Percentiles rank a stretch among this genome's conserved stretches.
phyloP scores from a whole-genome alignment of 164 flowering plant genomes.

The Amborella trichopoda region DNA sequence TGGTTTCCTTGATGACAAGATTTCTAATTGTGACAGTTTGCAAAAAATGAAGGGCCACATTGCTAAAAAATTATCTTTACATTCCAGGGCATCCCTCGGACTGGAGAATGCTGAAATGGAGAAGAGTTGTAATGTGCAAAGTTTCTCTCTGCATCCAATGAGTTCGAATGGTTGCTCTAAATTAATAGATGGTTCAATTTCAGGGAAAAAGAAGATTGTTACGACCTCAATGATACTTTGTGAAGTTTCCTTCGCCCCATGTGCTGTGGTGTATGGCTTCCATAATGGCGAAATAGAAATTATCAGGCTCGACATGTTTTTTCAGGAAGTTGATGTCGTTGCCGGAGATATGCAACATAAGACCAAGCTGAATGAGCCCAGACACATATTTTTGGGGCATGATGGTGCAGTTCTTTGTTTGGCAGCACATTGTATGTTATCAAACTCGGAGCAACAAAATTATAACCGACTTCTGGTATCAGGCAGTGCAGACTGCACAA shows the following conservation, averaged over 20 bases:
- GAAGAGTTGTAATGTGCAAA: no score
- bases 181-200: constrained; percentile 8
- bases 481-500: constrained; percentile 83
- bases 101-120: no score
- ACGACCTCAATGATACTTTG: constrained; percentile 85
- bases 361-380: constrained; percentile 17
- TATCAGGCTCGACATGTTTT: constrained; percentile 31
- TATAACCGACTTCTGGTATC: constrained; percentile 45
- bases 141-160: no score
- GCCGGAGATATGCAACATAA: constrained; percentile 14
- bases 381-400: constrained; percentile 52
- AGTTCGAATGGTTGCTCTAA: constrained; percentile 7
- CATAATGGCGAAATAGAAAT: constrained; percentile 71
- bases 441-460: constrained; percentile 17
- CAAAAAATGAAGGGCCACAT: no score
- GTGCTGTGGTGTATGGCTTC: constrained; percentile 75
- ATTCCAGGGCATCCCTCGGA: no score
- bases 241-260: constrained; percentile 40
- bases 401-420: constrained; percentile 77
- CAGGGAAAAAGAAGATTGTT: constrained; percentile 23
- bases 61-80: no score
- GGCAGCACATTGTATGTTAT: constrained; percentile 60
- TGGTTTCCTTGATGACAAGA: constrained; percentile 28
- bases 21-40: no score
- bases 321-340: constrained; percentile 19